These are phyloP conservation scores for Silene conica DNA, from an alignment of 148 eudicot species.

Conservation along the genomic window DNA sequence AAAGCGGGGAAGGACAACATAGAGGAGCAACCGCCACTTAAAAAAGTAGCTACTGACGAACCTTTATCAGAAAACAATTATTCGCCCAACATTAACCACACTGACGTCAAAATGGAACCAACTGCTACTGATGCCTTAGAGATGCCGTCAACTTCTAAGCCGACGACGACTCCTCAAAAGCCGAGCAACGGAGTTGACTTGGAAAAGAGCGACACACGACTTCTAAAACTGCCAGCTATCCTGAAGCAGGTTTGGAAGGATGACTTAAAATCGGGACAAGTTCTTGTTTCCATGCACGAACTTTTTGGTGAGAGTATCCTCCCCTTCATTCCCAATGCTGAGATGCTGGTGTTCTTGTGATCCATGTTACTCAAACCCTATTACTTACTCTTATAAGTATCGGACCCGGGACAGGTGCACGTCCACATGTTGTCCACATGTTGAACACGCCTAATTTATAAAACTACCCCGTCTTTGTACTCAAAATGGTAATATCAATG, in stretches of 20 bases:
- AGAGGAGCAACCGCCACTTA: constrained; percentile 47
- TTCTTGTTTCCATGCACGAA: constrained; percentile 44
- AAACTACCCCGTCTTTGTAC: no score
- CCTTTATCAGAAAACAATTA: constrained; percentile 29
- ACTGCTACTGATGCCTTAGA: constrained; percentile 23
- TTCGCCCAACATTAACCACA: constrained; percentile 26
- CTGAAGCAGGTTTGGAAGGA: constrained; percentile 67
- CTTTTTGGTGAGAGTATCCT: constrained; percentile 59
- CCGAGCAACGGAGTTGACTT: constrained; percentile 16
- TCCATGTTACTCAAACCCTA: no score
- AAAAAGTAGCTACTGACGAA: constrained; percentile 45
- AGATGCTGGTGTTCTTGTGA: constrained; percentile 54
- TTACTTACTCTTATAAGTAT: no score
- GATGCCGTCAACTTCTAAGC: constrained; percentile 29
- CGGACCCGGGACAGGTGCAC: no score
- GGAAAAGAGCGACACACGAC: constrained; percentile 17
- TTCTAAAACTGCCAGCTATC: constrained; percentile 35
- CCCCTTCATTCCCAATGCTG: constrained; percentile 57
- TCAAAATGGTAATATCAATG: no score
- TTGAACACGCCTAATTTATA: no score
- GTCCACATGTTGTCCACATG: no score
- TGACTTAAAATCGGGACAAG: constrained; percentile 57
- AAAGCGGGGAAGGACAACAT: constrained; percentile 35
- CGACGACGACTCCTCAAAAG: constrained; percentile 7
- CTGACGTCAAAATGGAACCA: constrained; percentile 20